Base-by-base conservation (phyloP, 208 protist genomes). In the Naegleria fowleri region DNA sequence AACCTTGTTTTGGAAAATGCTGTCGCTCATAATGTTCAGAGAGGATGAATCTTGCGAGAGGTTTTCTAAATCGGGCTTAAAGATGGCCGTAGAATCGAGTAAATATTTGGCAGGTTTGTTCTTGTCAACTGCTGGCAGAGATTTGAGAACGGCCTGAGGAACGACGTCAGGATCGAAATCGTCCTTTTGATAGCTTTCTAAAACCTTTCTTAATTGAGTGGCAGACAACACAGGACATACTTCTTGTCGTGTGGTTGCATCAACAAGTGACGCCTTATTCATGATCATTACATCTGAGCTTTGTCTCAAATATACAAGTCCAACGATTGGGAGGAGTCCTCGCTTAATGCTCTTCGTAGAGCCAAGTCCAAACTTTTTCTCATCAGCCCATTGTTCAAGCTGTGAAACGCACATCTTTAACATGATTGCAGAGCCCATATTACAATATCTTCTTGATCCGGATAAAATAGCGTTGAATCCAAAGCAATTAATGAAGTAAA, bases 101-200 rank as follows among this genome's bases (percentile, higher is more conserved):
- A 86, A 86, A 51, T 43, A 39, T 48, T 43, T 48, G 19, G 19
- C 29, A 33, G 39, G 19, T 29, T 88, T 88, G 5, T 5, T 22
- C 29, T 79, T 79, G 33, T 88, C 43, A 3, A 51, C 4, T 38
- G 39, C 5, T 7, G 40, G 85, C 16, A 88, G 9, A n/a, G 40
- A 22, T 22, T 58, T 48, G 5, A 88, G n/a, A 1, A 88, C 85
- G 7, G 39, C 33, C 33, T 40, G 29, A 39, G 85, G 85, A 38
- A 88, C 85, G 9, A 38, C 43, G 58, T 88, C 41, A 29, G 83
- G 83, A 88, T 88, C 85, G 38, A 43, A 88, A 13, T 88, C 85
- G 36, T 88, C 85, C 5, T 29, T 11, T 39, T 88, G 5, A 58
- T 88, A 88, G 5, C 5, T 29, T 58, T 88, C n/a, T 38, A 88